Evolutionary conservation across 129 eudicot species (phyloP).

Genomic region (Apium graveolens): DNA sequence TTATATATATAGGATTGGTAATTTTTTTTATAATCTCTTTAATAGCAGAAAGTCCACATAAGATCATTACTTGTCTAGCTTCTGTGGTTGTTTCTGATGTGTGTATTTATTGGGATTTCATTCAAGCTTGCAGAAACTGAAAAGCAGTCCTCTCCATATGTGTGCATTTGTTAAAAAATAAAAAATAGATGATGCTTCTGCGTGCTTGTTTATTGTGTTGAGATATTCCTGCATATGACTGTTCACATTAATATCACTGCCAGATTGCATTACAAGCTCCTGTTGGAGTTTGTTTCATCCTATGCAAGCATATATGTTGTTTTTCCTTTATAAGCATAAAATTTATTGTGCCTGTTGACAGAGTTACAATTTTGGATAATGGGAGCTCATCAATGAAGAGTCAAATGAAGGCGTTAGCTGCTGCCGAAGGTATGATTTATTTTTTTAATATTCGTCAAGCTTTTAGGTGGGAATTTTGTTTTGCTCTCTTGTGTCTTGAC

Average conservation of each 20-base stretch:
- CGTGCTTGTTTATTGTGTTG: not conserved
- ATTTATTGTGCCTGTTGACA: conserved; percentile 25
- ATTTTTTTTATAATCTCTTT: not conserved
- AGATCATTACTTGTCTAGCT: not conserved
- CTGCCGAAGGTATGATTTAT: conserved; percentile 61
- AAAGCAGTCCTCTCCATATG: not conserved
- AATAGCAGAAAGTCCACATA: not conserved
- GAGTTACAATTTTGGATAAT: conserved; percentile 75
- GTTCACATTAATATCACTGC: not conserved
- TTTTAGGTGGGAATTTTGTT: not conserved
- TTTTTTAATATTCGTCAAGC: not conserved
- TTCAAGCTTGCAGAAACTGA: not conserved
- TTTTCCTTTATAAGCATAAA: not conserved
- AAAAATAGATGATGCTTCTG: not conserved
- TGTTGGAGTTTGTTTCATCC: not conserved
- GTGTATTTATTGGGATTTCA: not conserved
- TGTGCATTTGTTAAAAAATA: not conserved
- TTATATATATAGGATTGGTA: not conserved
- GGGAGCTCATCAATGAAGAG: conserved; percentile 73
- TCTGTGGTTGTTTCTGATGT: not conserved
- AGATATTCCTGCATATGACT: not conserved
- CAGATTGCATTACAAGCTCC: not conserved
- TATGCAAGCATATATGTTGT: not conserved
- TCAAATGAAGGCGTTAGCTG: conserved; percentile 78
- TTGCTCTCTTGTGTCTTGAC: not conserved